phyloP scores from a whole-genome alignment of 257 asterid species.

The Voacanga thouarsii region DNA sequence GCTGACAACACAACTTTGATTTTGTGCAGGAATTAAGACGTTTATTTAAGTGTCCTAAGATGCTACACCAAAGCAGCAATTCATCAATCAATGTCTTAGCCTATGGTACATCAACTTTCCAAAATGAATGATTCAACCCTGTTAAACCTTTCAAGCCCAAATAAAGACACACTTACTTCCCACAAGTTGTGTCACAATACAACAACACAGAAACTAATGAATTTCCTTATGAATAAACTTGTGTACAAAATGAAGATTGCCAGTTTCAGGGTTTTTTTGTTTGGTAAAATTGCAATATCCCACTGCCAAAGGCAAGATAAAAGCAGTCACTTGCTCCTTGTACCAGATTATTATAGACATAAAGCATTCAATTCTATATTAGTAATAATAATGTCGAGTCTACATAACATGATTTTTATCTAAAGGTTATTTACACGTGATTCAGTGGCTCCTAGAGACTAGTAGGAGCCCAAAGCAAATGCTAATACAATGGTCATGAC shows the following conservation, averaged over 20 bases:
- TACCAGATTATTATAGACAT: neutral
- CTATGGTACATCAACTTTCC: neutral
- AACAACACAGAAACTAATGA: neutral
- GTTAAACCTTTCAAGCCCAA: neutral
- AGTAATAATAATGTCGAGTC: neutral
- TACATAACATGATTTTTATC: neutral
- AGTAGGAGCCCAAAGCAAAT: neutral
- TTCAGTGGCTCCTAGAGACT: neutral
- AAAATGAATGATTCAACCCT: neutral
- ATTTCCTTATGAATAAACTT: neutral
- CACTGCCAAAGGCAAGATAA: neutral
- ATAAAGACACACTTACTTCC: neutral
- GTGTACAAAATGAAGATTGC: neutral
- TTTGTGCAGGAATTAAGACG: neutral
- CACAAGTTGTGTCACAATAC: neutral
- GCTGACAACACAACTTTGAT: neutral
- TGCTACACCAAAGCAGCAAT: neutral
- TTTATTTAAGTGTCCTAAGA: neutral
- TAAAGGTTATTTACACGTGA: neutral
- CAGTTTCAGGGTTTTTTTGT: neutral
- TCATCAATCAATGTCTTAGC: neutral
- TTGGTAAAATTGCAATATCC: neutral
- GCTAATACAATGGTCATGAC: neutral
- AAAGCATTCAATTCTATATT: neutral
- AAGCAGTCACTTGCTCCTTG: neutral